phyloP scores from a whole-genome alignment of 371 early-diverging fungal genomes.

The Mucor saturninus region DNA sequence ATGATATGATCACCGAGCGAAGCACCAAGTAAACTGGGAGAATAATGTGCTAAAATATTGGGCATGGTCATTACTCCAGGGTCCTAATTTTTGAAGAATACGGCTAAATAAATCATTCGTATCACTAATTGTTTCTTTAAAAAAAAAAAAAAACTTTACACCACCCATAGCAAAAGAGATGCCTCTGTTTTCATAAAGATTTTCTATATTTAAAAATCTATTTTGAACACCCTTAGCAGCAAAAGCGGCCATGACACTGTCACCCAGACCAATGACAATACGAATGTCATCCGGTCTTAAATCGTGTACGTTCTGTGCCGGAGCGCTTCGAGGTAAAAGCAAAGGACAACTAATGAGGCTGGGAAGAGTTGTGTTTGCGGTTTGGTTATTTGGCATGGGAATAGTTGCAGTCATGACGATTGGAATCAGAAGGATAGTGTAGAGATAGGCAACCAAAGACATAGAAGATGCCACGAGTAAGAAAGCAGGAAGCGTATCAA shows the following conservation, averaged over 20 bases:
- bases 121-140: background rate
- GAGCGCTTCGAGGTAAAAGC: slow-evolving; percentile 31
- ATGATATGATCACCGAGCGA: slow-evolving; percentile 50
- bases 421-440: slow-evolving; percentile 29
- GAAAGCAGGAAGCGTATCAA: slow-evolving; percentile 18
- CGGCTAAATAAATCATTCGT: background rate
- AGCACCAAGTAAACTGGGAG: slow-evolving; percentile 40
- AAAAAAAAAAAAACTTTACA: slow-evolving; percentile 30
- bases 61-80: slow-evolving; percentile 43
- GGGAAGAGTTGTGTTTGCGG: slow-evolving; percentile 7
- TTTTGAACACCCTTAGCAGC: slow-evolving; percentile 51
- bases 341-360: slow-evolving; percentile 40
- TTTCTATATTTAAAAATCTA: slow-evolving; percentile 32
- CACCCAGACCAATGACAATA: slow-evolving; percentile 68
- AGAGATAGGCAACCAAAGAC: slow-evolving; percentile 27
- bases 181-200: slow-evolving; percentile 50
- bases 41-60: slow-evolving; percentile 49
- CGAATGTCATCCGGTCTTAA: slow-evolving; percentile 67
- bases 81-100: slow-evolving; percentile 29
- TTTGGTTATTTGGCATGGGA: background rate
- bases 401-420: slow-evolving; percentile 16
- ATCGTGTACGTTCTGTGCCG: slow-evolving; percentile 40
- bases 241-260: slow-evolving; percentile 75
- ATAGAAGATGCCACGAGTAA: slow-evolving; percentile 13
- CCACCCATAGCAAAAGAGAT: slow-evolving; percentile 60